Conservation (phyloP, 148 eudicot genomes). For the Nepenthes mirabilis region DNA sequence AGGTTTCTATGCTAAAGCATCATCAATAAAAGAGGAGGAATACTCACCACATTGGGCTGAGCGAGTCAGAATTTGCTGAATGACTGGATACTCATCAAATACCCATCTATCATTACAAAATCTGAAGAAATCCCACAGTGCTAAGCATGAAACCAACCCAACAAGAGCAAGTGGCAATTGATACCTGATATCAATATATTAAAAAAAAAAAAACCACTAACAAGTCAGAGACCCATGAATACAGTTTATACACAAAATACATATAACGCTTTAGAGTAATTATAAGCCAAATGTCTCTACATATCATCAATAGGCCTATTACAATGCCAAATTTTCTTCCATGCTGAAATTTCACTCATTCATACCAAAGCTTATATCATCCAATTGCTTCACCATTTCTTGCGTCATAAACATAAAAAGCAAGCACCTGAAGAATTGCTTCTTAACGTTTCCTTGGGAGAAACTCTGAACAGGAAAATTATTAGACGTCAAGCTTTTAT, state of each 20-base stretch:
- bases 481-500: no score
- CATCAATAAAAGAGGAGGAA: not conserved
- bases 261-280: not conserved
- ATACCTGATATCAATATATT: constrained; percentile 34
- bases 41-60: constrained; percentile 63
- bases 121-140: constrained; percentile 62
- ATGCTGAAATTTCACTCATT: no score
- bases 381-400: no score
- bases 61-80: constrained; percentile 39
- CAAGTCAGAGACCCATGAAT: not conserved
- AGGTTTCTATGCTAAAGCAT: not conserved
- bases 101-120: constrained; percentile 54
- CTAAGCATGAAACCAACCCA: constrained; percentile 67
- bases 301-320: no score
- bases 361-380: no score
- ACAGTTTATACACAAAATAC: not conserved
- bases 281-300: no score
- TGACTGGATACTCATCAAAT: constrained; percentile 33
- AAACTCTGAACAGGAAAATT: no score
- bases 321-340: no score
- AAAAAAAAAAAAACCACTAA: not conserved
- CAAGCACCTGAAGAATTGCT: no score
- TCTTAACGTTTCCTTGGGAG: no score
- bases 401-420: no score
- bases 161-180: constrained; percentile 78